Evolutionary conservation across 805 yeast species (phyloP), one percentile per base, ranked within the genome.

Genomic region (Kodamaea leandrae): DNA sequence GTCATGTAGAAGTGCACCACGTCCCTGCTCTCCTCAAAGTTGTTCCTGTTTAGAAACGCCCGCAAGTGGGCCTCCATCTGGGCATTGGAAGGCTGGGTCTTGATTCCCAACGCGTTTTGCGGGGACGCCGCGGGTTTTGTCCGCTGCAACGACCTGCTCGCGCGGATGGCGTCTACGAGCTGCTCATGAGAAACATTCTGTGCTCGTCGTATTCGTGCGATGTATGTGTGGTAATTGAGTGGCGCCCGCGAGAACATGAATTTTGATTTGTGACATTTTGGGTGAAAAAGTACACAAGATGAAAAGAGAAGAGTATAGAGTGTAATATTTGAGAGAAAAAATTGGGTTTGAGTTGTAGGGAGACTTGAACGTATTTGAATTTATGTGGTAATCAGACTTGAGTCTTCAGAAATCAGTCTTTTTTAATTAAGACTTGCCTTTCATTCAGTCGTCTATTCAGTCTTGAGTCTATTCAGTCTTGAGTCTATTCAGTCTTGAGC

Each of bases 191-290:
- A 29, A 35, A 39, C 20, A 16, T 25, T 21, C 3, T 3, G 33
- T 3, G 33, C 33, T 30, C 33, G 33, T 30, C 37, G 32, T 16
- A 58, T 30, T 28, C 64, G 45, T 13, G 47, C 48, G n/a, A 38
- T 15, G 35, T 48, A 58, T 5, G 56, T 55, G 39, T 61, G 63
- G 41, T 50, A 53, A 37, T 56, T 62, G n/a, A 60, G 46, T 6
- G 66, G 66, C 4, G 33, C 33, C 23, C 46, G 42, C 13, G 55
- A 45, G 36, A 53, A 52, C 33, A 30, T 30, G 13, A 16, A 10
- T 13, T 14, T 25, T 25, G 28, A 25, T 25, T 10, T 7, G 25
- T 6, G 10, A 6, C 10, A 10, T 21, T 21, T 21, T 21, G 6
- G 10, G 25, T 21, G 25, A 21, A n/a, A n/a, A n/a, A 21, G 24